Evolutionary conservation across 257 asterid genomes (phyloP).

Genomic region (Jasminum sambac): DNA sequence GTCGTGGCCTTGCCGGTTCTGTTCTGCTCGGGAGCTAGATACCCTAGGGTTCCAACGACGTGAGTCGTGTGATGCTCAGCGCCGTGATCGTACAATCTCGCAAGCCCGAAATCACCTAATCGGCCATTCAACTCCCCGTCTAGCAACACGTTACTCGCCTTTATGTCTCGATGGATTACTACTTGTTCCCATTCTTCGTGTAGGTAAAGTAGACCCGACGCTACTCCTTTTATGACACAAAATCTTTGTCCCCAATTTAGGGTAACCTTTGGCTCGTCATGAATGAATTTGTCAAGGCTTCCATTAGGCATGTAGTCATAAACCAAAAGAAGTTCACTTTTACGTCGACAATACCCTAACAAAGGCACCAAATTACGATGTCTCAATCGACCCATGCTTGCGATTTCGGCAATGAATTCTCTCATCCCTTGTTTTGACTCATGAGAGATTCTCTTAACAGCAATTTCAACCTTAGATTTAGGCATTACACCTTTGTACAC

Average conservation of each 20-base stretch:
- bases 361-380: slow-evolving; percentile 64
- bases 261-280: slow-evolving; percentile 30
- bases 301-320: slow-evolving; percentile 77
- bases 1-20: slow-evolving; percentile 64
- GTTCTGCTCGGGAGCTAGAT: slow-evolving; percentile 66
- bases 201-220: slow-evolving; percentile 50
- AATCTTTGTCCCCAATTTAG: slow-evolving; percentile 59
- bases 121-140: slow-evolving; percentile 53
- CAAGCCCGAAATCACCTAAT: slow-evolving; percentile 70
- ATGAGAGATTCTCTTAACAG: slow-evolving; percentile 62
- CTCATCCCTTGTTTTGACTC: slow-evolving; percentile 67
- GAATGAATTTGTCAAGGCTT: slow-evolving; percentile 54
- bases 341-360: slow-evolving; percentile 61
- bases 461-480: slow-evolving; percentile 36
- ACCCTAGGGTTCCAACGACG: slow-evolving; percentile 69
- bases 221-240: slow-evolving; percentile 56
- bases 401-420: slow-evolving; percentile 69
- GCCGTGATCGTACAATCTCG: slow-evolving; percentile 66
- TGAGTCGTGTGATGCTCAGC: slow-evolving; percentile 66
- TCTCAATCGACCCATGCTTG: slow-evolving; percentile 61
- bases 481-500: slow-evolving; percentile 60
- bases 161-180: slow-evolving; percentile 65
- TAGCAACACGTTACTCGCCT: slow-evolving; percentile 60
- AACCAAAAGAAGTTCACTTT: slow-evolving; percentile 54
- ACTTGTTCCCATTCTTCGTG: slow-evolving; percentile 74